These are phyloP conservation scores for Mallotus nudiflorus DNA, from an alignment of 345 rosid species.

Conservation along the genomic window DNA sequence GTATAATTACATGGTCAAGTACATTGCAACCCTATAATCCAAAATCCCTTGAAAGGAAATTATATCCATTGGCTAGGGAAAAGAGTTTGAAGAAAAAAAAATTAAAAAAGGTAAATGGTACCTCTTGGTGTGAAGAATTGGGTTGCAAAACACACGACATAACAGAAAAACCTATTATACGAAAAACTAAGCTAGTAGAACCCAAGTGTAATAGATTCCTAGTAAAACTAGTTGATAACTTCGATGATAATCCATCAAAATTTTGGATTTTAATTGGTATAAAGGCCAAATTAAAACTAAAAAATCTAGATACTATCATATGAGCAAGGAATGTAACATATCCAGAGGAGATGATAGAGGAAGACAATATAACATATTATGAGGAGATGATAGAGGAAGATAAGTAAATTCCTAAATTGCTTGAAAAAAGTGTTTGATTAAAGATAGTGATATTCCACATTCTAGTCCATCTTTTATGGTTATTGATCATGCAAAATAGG, in stretches of 20 bases:
- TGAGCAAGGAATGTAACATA: neutral
- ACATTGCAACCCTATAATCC: no score
- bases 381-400: neutral
- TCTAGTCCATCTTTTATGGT: neutral
- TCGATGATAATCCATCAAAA: neutral
- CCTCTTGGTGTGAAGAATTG: no score
- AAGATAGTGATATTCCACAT: neutral
- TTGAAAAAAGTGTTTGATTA: neutral
- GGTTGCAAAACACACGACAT: no score
- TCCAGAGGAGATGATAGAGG: no score
- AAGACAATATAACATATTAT: no score
- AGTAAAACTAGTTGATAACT: neutral
- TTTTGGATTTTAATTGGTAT: neutral
- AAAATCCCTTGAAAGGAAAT: no score
- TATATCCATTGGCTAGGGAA: no score
- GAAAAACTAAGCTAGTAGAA: neutral
- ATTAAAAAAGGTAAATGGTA: no score
- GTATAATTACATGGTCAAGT: no score
- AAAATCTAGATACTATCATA: neutral
- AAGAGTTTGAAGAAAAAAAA: no score
- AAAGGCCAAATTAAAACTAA: neutral
- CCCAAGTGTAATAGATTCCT: neutral
- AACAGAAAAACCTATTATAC: neutral
- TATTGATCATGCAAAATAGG: neutral
- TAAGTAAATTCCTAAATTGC: neutral